Evolutionary conservation across 108 stramenopile genomes (phyloP), one percentile per base, ranked within the genome.

Genomic region (Pseudonitzschia multiseries): DNA sequence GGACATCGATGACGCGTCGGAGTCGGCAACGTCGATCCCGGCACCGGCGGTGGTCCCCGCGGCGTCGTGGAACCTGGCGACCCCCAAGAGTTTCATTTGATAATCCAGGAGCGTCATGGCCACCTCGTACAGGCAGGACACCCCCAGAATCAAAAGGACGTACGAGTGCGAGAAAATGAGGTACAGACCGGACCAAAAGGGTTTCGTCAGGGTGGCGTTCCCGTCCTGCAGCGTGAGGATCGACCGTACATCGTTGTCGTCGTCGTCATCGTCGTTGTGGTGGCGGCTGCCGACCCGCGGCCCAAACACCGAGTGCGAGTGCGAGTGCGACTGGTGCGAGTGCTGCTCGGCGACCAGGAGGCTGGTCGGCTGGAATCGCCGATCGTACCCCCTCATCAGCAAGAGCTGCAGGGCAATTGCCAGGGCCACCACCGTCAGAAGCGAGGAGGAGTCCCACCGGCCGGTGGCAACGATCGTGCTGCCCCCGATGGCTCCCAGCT

Each of bases 41-140:
- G n/a, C n/a, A n/a, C 29, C 29, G 0, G 17, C 28, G 32, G 22
- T 18, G 14, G 27, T 18, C 9, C 59, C 28, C 28, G 12, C 59
- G 26, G 15, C n/a, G 26, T 20, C 21, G 32, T 79, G 85, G 69
- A 90, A 93, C 14, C 79, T 78, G 46, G 83, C 84, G n/a, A 83
- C 84, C 13, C 95, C 91, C n/a, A 96, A 71, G 43, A 97, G 81
- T 77, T 97, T 98, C 98, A 98, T 94, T 70, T 93, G 94, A 76
- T 96, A 98, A 78, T 98, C 95, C 62, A 98, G 84, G 69, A 96
- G 92, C 17, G 98, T 98, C 41, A 98, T 83, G 29, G 91, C 77
- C 50, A 98, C 84, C 84, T 97, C 97, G 79, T 97, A 98, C 1
- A 97, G 86, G 68, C 96, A 95, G 8, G 97, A 97, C 46, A 96